phyloP scores from a whole-genome alignment of 2,329 filamentous ascomycete species.

The Aspergillus brasiliensis region DNA sequence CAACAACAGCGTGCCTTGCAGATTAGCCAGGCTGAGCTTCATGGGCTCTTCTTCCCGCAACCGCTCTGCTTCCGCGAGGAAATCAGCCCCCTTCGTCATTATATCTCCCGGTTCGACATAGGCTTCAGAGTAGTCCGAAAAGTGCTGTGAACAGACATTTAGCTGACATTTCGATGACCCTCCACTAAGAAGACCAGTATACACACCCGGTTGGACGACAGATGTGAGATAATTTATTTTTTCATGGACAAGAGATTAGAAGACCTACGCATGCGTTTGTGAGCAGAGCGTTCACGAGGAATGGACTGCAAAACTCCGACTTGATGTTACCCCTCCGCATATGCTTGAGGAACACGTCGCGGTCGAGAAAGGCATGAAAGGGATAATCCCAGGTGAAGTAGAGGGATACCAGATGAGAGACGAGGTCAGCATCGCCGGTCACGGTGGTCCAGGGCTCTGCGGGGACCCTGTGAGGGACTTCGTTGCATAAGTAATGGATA shows the following conservation, averaged over 20 bases:
- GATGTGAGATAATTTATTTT: no score
- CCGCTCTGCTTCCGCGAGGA: conserved; percentile 41
- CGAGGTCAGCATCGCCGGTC: conserved; percentile 71
- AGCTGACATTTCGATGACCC: neutral
- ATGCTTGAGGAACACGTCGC: conserved; percentile 70
- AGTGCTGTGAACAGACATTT: conserved; percentile 29
- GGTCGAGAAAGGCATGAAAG: conserved; percentile 77
- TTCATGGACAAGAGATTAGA: neutral
- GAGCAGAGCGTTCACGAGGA: conserved; percentile 89
- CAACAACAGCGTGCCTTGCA: conserved; percentile 40
- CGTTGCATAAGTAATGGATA: conserved; percentile 42
- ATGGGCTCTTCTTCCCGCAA: conserved; percentile 25
- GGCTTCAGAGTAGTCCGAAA: conserved; percentile 42
- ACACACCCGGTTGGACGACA: conserved; percentile 1
- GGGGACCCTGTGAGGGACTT: conserved; percentile 37
- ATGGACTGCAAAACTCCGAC: conserved; percentile 76
- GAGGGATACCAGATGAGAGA: conserved; percentile 83
- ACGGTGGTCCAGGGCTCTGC: conserved; percentile 73
- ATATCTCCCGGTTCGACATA: conserved; percentile 41
- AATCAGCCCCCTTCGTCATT: conserved; percentile 39
- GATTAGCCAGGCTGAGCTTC: conserved; percentile 30
- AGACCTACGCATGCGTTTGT: conserved; percentile 53
- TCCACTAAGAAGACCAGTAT: neutral
- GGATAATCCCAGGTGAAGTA: conserved; percentile 95
- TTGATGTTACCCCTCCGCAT: conserved; percentile 42